Evolutionary conservation across 352 stramenopile species (phyloP), one percentile per base, ranked within the genome.

Genomic region (Phytophthora kernoviae): DNA sequence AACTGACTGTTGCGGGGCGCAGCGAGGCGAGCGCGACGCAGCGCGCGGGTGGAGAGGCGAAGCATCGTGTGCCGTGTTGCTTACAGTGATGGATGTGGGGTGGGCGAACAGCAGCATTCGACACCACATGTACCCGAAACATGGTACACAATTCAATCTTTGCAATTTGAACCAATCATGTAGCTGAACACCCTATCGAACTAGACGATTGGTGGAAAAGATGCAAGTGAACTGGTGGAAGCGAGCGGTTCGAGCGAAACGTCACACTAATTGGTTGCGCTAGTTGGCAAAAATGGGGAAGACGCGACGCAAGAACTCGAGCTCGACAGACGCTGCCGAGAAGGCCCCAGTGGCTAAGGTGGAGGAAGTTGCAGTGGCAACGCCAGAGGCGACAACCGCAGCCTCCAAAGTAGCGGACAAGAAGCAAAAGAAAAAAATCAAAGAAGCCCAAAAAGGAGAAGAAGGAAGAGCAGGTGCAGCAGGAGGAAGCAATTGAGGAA

Each of bases 371-470:
- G 18, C 26, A 17, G 54, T n/a, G 37, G 55, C 60, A 34, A 66
- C 44, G 37, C 36, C 50, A 14, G 46, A 48, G 21, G 53, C 54
- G 14, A 48, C 58, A 24, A 42, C 34, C 10, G 11, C 14, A 18
- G 45, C 21, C 17, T 37, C 48, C 10, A n/a, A 30, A 3, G 24
- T 37, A 8, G 36, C 37, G 15, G 44, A 56, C 43, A 69, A 70
- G 51, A 66, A 61, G 34, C 45, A 55, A n/a, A 73, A 70, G 32
- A 77, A 79, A 58, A 77, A 73, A 46, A 58, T 40, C 42, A 15
- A 80, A 82, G 41, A 79, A 83, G 57, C 40, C 26, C 14, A 74
- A 72, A 18, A 80, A 73, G 65, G 63, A 55, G 18, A 50, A 54
- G 27, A 49, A 52, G 32, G 24, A 64, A 36, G 34, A 44, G 17